These are phyloP conservation scores for Saccharomycopsis malanga DNA, from an alignment of 805 yeast species.

Conservation along the genomic window DNA sequence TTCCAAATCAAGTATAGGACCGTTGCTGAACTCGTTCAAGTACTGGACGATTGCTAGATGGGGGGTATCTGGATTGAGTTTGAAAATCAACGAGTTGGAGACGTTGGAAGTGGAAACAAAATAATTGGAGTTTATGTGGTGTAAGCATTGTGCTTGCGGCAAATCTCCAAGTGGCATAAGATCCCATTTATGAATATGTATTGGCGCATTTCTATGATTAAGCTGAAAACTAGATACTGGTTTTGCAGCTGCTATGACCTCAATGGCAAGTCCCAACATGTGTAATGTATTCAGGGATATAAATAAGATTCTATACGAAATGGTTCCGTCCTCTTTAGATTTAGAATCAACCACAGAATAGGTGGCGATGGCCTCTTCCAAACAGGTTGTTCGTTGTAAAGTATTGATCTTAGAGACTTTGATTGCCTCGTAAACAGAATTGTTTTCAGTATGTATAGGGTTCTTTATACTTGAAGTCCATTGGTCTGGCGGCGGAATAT, in stretches of 20 bases:
- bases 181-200: background rate
- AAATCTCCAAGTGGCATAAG: background rate
- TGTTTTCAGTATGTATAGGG: background rate
- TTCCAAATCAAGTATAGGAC: slow-evolving; percentile 7
- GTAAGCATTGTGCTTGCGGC: background rate
- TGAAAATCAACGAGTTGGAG: slow-evolving; percentile 2
- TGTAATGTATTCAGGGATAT: background rate
- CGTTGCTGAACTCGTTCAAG: slow-evolving; percentile 7
- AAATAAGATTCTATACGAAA: background rate
- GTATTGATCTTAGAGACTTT: background rate
- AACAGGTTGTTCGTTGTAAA: background rate
- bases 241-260: too few species aligned
- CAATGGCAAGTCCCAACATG: too few species aligned
- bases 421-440: background rate
- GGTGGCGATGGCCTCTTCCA: background rate
- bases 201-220: too few species aligned
- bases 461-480: background rate
- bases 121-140: background rate
- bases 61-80: background rate
- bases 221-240: too few species aligned
- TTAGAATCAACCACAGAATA: background rate
- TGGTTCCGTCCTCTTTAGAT: background rate
- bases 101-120: slow-evolving; percentile 2
- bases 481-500: background rate
- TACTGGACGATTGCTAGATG: slow-evolving; percentile 3